phyloP scores from a whole-genome alignment of 139 green algal genomes.

The Tetradesmus obliquus region DNA sequence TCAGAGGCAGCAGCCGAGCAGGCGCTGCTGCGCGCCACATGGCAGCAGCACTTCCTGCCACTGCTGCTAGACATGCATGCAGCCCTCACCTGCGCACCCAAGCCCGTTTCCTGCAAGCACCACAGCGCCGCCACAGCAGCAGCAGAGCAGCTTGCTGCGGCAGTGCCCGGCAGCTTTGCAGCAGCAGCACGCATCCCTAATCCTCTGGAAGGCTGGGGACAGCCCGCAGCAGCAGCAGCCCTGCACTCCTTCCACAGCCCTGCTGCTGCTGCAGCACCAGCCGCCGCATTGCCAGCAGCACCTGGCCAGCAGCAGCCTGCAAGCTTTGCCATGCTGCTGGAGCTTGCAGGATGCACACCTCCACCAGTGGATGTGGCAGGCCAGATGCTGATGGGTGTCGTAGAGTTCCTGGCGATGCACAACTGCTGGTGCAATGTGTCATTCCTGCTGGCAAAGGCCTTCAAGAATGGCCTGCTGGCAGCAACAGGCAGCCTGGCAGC shows the following conservation, averaged over 20 bases:
- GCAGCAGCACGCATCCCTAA: not conserved
- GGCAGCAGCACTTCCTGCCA: not conserved
- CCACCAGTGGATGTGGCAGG: not conserved
- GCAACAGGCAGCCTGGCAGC: not conserved
- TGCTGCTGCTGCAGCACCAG: not conserved
- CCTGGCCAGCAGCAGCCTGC: not conserved
- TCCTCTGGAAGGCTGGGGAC: not conserved
- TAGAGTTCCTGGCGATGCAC: slow-evolving; percentile 31
- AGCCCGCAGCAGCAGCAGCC: not conserved
- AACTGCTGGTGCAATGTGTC: slow-evolving; percentile 30
- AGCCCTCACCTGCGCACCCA: not conserved
- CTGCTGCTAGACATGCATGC: slow-evolving; percentile 21
- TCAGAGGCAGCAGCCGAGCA: not conserved
- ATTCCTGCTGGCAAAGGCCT: slow-evolving; percentile 2
- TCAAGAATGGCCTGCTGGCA: slow-evolving; percentile 4
- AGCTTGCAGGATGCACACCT: not conserved
- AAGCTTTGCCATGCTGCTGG: not conserved
- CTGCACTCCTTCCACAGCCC: not conserved
- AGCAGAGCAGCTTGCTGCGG: not conserved
- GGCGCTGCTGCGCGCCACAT: not conserved
- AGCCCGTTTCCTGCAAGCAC: not conserved
- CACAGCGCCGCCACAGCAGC: not conserved
- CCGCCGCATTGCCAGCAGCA: not conserved
- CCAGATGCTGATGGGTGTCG: not conserved
- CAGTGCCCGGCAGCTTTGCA: not conserved